Evolutionary conservation across 495 filamentous ascomycete species (phyloP), one percentile per base, ranked within the genome.

Genomic region (Lophiotrema nucula): DNA sequence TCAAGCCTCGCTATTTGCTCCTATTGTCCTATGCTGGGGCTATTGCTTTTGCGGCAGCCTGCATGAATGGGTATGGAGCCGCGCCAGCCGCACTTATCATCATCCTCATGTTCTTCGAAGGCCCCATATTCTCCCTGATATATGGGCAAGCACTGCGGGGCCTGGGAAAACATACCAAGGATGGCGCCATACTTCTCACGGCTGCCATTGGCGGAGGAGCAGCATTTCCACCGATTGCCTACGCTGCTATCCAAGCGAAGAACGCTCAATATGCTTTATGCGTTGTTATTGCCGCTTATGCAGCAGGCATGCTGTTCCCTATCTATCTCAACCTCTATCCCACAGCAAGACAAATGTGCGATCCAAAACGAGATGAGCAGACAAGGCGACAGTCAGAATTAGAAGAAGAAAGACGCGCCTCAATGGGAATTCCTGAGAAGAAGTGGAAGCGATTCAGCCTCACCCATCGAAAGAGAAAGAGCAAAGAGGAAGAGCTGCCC

Each of bases 1-100:
- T 88, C 47, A 84, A 81, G 56, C 86, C 84, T 0, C 79, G 86
- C 31, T 79, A 79, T 73, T 72, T 87, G n/a, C 74, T 89, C 6
- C 67, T 84, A 41, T 55, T 80, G 33, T 77, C 76, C 45, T 85
- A 80, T 65, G 54, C 77, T 16, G 81, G 80, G 26, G 74, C 78
- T 58, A 79, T 86, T 35, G 68, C 83, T 37, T 81, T 79, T 60
- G 67, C 80, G 10, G 74, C 73, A 1, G 70, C 86, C 10, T 74
- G 73, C 22, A 86, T 85, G 79, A 75, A 74, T 35, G 54, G 71
- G 72, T n/a, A 65, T 16, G 81, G 79, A 11, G 60, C 72, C 3
- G 53, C 73, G 0, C 78, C 79, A 21, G 71, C 79, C 23, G 72
- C 71, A 6, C 78, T 82, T 69, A 67, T 78, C 26, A 72, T 83